A percentile compares a stretch with the other conserved stretches of the same genome.
phyloP scores from a whole-genome alignment of 2,329 filamentous ascomycete genomes.

The Trichophyton verrucosum region DNA sequence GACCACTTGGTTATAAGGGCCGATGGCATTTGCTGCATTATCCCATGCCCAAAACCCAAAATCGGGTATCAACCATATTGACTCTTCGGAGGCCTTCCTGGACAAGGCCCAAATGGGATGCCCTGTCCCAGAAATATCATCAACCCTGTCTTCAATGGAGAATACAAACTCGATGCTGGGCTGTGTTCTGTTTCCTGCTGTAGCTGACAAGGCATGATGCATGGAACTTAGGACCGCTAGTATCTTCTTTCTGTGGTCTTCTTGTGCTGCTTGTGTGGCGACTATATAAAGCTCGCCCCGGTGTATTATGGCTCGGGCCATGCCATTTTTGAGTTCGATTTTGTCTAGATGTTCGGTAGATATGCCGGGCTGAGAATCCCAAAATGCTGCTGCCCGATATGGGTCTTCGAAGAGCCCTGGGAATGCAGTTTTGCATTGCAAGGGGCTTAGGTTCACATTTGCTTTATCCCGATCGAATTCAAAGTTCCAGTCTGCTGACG shows the following conservation, averaged over 20 bases:
- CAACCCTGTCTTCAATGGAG: conserved; percentile 30
- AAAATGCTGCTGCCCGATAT: conserved; percentile 20
- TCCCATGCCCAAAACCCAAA: conserved; percentile 43
- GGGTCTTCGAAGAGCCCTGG: conserved; percentile 28
- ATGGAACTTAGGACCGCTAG: conserved; percentile 36
- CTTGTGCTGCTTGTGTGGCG: conserved; percentile 20
- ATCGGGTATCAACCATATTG: conserved; percentile 41
- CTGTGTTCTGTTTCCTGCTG: conserved; percentile 26
- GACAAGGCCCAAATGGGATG: conserved; percentile 35
- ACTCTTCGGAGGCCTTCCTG: conserved; percentile 27
- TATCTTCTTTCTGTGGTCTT: conserved; percentile 29
- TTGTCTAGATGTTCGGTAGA: conserved; percentile 19
- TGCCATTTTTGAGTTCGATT: conserved; percentile 21
- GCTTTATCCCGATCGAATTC: conserved; percentile 22
- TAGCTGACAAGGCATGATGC: conserved; percentile 36
- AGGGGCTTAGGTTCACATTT: conserved; percentile 20
- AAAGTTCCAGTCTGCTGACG: conserved; percentile 20
- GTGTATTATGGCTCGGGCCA: conserved; percentile 26
- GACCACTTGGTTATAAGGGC: conserved; percentile 28
- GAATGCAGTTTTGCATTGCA: conserved; percentile 24
- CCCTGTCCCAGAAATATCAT: conserved; percentile 28
- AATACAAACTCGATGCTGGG: conserved; percentile 33
- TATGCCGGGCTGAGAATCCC: conserved; percentile 19
- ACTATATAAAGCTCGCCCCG: conserved; percentile 24
- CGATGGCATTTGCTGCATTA: conserved; percentile 23